Percentiles rank a stretch among this genome's conserved stretches.
phyloP scores from a whole-genome alignment of 257 asterid genomes.

The Solanum pinnatisectum region DNA sequence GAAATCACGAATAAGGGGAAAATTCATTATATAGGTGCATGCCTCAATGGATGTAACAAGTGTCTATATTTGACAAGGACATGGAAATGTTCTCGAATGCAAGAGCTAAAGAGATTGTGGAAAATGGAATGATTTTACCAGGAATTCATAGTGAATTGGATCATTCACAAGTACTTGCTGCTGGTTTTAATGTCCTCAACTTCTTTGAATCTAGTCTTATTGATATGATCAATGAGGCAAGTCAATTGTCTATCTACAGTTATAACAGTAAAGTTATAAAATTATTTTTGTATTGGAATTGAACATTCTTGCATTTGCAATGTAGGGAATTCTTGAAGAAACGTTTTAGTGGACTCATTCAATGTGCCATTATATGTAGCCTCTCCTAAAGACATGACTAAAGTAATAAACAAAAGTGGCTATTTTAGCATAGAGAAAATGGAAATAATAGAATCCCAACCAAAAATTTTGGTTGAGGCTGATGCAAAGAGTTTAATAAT shows the following conservation, averaged over 20 bases:
- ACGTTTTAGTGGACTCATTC: conserved; percentile 34
- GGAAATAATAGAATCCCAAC: conserved; percentile 4
- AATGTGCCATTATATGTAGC: conserved; percentile 37
- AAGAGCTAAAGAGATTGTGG: conserved; percentile 9
- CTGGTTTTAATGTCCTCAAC: neutral
- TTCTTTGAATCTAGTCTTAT: neutral
- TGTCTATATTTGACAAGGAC: conserved; percentile 5
- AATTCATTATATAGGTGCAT: neutral
- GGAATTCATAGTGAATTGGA: neutral
- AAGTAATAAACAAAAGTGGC: conserved; percentile 13
- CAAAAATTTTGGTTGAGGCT: neutral
- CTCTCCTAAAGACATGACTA: conserved; percentile 28
- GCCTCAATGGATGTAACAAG: neutral
- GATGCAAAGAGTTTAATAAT: neutral
- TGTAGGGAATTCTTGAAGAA: conserved; percentile 27
- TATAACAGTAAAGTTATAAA: neutral
- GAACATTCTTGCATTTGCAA: too few relatives aligned
- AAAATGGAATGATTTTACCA: neutral
- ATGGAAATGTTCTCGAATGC: conserved; percentile 1
- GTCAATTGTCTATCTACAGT: neutral
- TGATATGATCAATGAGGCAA: neutral
- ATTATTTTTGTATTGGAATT: too few relatives aligned
- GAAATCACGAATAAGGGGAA: conserved; percentile 7
- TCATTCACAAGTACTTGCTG: neutral
- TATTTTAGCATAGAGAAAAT: conserved; percentile 31